phyloP scores from a whole-genome alignment of 2,329 filamentous ascomycete genomes.

The Fusarium guadeloupense region DNA sequence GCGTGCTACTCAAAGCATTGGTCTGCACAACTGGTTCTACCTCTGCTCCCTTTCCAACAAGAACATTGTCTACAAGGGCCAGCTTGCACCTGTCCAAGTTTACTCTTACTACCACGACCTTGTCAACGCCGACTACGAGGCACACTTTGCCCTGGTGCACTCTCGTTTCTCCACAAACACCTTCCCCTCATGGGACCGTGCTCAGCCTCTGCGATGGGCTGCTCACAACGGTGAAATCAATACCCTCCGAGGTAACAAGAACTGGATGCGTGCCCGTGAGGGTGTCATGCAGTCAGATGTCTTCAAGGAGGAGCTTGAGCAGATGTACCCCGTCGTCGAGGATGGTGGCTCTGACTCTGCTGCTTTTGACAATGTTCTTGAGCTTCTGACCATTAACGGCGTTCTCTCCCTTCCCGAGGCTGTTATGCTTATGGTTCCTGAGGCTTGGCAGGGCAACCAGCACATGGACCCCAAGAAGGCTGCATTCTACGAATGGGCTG shows the following conservation, averaged over 20 bases:
- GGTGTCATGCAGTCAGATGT: constrained; percentile 92
- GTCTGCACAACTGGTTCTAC: constrained; percentile 98
- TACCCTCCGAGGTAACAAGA: constrained; percentile 96
- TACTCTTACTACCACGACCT: constrained; percentile 98
- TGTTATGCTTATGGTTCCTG: constrained; percentile 98
- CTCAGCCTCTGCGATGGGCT: constrained; percentile 94
- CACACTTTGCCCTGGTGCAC: constrained; percentile 95
- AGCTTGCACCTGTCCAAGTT: constrained; percentile 91
- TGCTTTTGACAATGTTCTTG: constrained; percentile 95
- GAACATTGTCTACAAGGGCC: constrained; percentile 99
- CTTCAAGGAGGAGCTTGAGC: constrained; percentile 91
- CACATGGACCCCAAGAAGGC: constrained; percentile 94
- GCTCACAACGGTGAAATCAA: constrained; percentile 99
- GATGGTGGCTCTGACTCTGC: constrained; percentile 97
- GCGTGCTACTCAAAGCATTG: constrained; percentile 92
- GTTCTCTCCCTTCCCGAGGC: constrained; percentile 94
- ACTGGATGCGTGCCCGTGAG: constrained; percentile 98
- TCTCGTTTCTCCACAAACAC: constrained; percentile 98
- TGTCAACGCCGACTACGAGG: constrained; percentile 96
- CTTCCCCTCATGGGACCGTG: constrained; percentile 97
- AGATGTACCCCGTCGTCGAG: constrained; percentile 92
- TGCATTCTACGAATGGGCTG: constrained; percentile 98
- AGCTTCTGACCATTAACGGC: constrained; percentile 93
- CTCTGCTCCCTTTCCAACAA: constrained; percentile 95
- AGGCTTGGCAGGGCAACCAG: constrained; percentile 95